These are phyloP conservation scores for Colletotrichum shisoi DNA, from an alignment of 2,329 filamentous ascomycete genomes.

Conservation along the genomic window DNA sequence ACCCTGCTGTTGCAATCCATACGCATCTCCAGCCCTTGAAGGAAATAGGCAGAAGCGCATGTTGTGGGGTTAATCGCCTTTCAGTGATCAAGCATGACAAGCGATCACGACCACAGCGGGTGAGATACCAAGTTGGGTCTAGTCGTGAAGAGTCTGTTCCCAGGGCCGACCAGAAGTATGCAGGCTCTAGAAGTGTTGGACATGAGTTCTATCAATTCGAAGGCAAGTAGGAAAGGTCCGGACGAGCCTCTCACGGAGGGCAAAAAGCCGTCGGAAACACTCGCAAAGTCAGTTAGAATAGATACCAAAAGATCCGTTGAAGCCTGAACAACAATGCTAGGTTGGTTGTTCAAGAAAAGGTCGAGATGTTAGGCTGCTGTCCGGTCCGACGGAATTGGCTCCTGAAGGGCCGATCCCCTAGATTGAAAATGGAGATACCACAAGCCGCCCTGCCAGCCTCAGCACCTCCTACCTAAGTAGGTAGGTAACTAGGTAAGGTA, in stretches of 20 bases:
- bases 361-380: no score
- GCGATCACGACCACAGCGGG: background rate
- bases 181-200: background rate
- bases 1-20: no score
- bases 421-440: background rate
- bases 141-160: background rate
- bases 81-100: background rate
- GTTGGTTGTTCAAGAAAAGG: background rate
- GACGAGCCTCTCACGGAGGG: no score
- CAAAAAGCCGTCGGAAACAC: background rate
- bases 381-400: background rate
- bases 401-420: background rate
- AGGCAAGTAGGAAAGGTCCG: background rate
- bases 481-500: no score
- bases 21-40: no score
- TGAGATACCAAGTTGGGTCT: background rate
- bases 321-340: background rate
- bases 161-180: background rate
- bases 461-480: no score
- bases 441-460: background rate
- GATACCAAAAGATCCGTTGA: background rate
- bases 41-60: conserved; percentile 10
- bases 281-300: background rate
- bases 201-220: background rate
- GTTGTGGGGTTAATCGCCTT: background rate